Evolutionary conservation across 495 filamentous ascomycete genomes (phyloP), one percentile per base, ranked within the genome.

Genomic region (Xylaria venustula): DNA sequence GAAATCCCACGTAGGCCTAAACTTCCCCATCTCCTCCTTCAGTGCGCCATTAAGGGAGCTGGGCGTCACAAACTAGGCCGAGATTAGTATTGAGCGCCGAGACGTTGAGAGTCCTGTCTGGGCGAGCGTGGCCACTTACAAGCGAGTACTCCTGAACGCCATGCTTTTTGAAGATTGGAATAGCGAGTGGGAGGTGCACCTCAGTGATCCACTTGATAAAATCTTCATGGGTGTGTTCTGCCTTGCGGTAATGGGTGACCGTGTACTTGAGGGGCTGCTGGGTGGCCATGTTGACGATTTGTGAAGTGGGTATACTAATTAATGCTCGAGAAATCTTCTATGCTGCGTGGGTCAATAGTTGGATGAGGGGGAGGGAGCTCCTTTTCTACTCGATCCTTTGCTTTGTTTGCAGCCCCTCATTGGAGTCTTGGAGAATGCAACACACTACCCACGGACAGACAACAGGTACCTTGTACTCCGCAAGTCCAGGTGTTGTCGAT

Each of bases 1-100:
- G 37, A 62, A 66, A 11, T 73, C 64, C 69, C 71, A 74, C 25
- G 47, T 61, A 3, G 69, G 54, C 3, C 60, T 44, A 25, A 56
- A 0, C 36, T 42, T 54, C 6, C 44, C 61, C 23, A 74, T 56
- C n/a, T 59, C 50, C 41, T 62, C 47, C 40, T 66, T 69, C 17
- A 73, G 20, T 25, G 4, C 45, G 12, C 8, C 45, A 23, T 48
- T 48, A 9, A 48, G 9, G 2, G 9, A 6, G 8, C 9, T 22
- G 3, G 45, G 45, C 4, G 45, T 48, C 9, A 7, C 45, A 23
- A 48, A 48, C 45, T 48, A 9, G 9, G 4, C 15, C 2, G 2
- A 23, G 5, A 17, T 48, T 11, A 28, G 42, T 22, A 45, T 7
- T 15, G 4, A 11, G 5, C 11, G 30, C 30, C 30, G 30, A 34